Base-by-base conservation (phyloP, 805 yeast species). In the Pichia manshurica region DNA sequence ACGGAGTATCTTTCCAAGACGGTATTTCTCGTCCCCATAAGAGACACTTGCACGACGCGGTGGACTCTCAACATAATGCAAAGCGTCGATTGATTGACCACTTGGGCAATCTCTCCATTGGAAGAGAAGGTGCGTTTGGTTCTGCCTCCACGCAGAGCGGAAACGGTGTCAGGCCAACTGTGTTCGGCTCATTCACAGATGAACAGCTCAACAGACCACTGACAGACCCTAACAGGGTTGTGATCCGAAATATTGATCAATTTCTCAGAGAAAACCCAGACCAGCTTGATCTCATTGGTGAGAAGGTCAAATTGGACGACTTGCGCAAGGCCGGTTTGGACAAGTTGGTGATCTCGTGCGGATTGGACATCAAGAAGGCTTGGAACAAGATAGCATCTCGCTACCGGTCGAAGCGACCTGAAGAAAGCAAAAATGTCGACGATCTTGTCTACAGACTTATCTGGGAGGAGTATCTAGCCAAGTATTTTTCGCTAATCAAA, bases 241-340 rank as follows among this genome's bases (percentile, higher is more conserved):
- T 51, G 8, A 57, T 57, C 5, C 47, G 33, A 12, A 53, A 56
- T 29, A 57, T 57, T n/a, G 60, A 57, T 37, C 54, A 54, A 21
- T 57, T 54, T 31, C 43, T 57, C 5, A 41, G 50, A 13, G 60
- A 57, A 6, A 56, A 56, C 38, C 53, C 54, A 1, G 59, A 55
- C 34, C 49, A 50, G n/a, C 29, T 47, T 21, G 54, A 50, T 16
- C 6, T 47, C 9, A 46, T 55, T 5, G 53, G 49, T 4, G 48
- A 50, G 15, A 50, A 29, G 37, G 23, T 47, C 16, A 33, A 47
- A 22, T 33, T 53, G 13, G 46, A 44, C 2, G 53, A 56, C 42
- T 22, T 55, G 29, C 23, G 45, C 33, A 32, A 43, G 21, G 16
- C 41, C n/a, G 37, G 42, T 12, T 22, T 29, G 17, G 56, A 54